Evolutionary conservation across 306 rosid genomes (phyloP), one percentile per base, ranked within the genome.

Genomic region (Adenanthera pavonina): DNA sequence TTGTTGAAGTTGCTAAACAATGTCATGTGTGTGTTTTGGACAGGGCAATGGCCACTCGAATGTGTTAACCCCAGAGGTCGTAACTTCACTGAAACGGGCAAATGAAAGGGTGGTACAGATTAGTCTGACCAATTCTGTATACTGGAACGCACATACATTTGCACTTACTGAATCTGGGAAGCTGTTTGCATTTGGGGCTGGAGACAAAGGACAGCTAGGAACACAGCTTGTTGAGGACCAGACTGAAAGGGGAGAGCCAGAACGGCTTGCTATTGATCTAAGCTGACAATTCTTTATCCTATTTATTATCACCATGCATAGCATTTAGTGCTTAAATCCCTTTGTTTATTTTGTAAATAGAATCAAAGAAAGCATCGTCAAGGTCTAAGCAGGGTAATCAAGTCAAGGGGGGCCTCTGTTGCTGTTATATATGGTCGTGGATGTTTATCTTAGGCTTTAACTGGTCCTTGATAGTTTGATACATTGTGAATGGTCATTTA

Each of bases 141-240:
- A 91, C 80, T 92, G 97, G 97, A 93, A 95, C 34, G 99, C 99
- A 20, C 99, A 95, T 83, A 95, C 99, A 59, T 93, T 95, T 40
- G 99, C 99, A 0, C 97, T 95, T 36, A 93, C 97, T 0, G 94
- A 91, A 80, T 90, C 97, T 1, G 99, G 99, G 71, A 95, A 91
- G 89, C 90, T 95, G 25, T 93, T 87, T 72, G 95, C 97, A 72
- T 95, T 95, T 86, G 99, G 99, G 1, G 92, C 97, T 1, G 99
- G 97, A 52, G 97, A 95, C 84, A 92, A 95, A 85, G 99, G 99
- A 60, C 97, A 95, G 78, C 88, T 95, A 4, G 99, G 97, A 61
- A 85, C 93, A 35, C 89, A 93, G 79, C 97, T 93, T 64, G 87
- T 56, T 78, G 92, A 80, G 3, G 87, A 88, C 90, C 97, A 93